phyloP scores from a whole-genome alignment of 108 stramenopile species.

The Skeletonema menzelii region DNA sequence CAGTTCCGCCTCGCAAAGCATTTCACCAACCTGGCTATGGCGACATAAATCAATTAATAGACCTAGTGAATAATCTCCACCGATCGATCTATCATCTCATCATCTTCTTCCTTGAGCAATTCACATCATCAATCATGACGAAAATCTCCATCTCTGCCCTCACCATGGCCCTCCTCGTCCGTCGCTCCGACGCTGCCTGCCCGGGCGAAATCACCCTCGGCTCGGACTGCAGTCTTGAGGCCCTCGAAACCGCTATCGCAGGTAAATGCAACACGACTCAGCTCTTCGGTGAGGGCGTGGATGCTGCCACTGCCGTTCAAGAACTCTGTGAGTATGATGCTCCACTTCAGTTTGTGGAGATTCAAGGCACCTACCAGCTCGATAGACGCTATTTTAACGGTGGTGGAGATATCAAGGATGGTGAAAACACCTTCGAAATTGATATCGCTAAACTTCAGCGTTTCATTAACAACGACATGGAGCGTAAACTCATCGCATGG shows the following conservation, averaged over 20 bases:
- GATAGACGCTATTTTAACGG: neutral
- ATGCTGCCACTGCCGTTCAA: neutral
- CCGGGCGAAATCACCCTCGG: neutral
- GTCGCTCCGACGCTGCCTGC: neutral
- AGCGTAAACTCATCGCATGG: slow-evolving; percentile 14
- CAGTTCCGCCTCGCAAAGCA: too few relatives aligned
- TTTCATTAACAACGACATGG: slow-evolving; percentile 10
- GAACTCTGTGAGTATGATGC: neutral
- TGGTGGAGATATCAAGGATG: slow-evolving; percentile 15
- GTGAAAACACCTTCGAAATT: slow-evolving; percentile 5
- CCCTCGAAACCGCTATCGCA: neutral
- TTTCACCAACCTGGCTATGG: too few relatives aligned
- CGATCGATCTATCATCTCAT: neutral
- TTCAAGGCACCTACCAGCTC: slow-evolving; percentile 1
- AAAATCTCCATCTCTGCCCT: neutral
- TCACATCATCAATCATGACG: neutral
- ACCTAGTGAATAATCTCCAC: too few relatives aligned
- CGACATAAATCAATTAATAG: too few relatives aligned
- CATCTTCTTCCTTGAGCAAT: neutral
- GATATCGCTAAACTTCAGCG: slow-evolving; percentile 5
- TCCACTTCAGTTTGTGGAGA: neutral
- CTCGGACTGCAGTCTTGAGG: neutral
- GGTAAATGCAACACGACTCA: neutral
- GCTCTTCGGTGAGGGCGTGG: neutral
- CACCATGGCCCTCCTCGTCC: neutral